Evolutionary conservation across 2,329 filamentous ascomycete species (phyloP).

Genomic region (Zasmidium citrigriseum): DNA sequence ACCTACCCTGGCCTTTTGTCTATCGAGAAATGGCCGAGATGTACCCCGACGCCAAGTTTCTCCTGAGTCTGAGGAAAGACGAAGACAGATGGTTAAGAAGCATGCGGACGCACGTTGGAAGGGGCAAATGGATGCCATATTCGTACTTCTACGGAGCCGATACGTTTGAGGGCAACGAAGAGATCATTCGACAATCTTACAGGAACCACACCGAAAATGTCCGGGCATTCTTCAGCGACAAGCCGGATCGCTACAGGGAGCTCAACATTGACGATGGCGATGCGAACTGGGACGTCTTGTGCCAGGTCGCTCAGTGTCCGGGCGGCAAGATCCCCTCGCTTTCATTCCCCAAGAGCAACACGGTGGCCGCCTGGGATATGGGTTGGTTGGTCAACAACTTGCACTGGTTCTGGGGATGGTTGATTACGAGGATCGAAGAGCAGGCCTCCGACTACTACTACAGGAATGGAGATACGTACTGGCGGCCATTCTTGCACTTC

Average conservation of each 20-base stretch:
- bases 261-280: constrained; percentile 27
- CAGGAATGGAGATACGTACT: constrained; percentile 14
- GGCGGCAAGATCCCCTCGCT: constrained; percentile 15
- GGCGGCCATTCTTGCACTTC: constrained; percentile 20
- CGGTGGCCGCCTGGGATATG: constrained; percentile 29
- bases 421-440: constrained; percentile 30
- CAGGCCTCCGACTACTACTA: constrained; percentile 26
- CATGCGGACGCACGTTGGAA: constrained; percentile 30
- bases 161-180: constrained; percentile 24
- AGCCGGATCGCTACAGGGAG: constrained; percentile 23
- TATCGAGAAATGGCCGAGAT: constrained; percentile 31
- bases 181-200: constrained; percentile 27
- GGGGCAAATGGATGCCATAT: constrained; percentile 29
- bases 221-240: constrained; percentile 24
- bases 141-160: constrained; percentile 28
- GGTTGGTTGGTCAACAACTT: constrained; percentile 22
- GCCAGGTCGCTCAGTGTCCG: constrained; percentile 23
- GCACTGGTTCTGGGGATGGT: constrained; percentile 31
- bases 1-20: constrained; percentile 33
- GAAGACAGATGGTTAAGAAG: constrained; percentile 32
- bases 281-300: constrained; percentile 26
- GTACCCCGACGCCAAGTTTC: constrained; percentile 32
- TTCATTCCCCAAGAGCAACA: constrained; percentile 29
- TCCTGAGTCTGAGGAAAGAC: constrained; percentile 32
- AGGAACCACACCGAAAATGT: constrained; percentile 25